Evolutionary conservation across 345 rosid species (phyloP).

Genomic region (Murraya koenigii): DNA sequence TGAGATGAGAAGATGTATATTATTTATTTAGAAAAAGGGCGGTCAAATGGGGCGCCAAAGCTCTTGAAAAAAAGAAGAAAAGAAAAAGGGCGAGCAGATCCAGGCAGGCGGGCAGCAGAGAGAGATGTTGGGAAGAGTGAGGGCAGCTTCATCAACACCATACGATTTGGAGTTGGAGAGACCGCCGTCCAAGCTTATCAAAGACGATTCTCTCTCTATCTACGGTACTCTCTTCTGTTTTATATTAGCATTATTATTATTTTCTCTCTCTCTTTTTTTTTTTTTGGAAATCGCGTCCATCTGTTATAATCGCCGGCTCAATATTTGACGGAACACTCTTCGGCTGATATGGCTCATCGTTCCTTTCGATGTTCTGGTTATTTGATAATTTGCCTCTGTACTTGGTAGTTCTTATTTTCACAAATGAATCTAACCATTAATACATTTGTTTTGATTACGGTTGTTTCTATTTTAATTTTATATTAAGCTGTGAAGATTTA

Average conservation of each 20-base stretch:
- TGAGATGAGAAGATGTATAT: neutral
- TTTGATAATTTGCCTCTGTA: neutral
- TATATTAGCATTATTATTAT: neutral
- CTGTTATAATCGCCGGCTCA: neutral
- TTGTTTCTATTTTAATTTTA: neutral
- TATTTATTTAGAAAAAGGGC: neutral
- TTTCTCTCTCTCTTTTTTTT: too few species aligned
- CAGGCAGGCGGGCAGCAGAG: neutral
- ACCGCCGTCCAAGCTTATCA: slow-evolving; percentile 66
- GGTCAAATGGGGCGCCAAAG: slow-evolving; percentile 26
- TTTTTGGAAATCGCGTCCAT: neutral
- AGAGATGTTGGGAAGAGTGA: slow-evolving; percentile 73
- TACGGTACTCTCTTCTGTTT: slow-evolving; percentile 46
- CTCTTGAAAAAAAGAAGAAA: neutral
- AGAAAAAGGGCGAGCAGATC: neutral
- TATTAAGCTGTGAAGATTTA: neutral
- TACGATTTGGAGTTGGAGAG: slow-evolving; percentile 61
- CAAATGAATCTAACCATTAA: neutral
- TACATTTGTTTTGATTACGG: neutral
- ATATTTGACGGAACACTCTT: neutral
- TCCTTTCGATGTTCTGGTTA: neutral
- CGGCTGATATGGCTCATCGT: neutral
- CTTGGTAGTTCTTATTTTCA: neutral
- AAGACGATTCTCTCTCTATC: slow-evolving; percentile 77
- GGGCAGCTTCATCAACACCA: slow-evolving; percentile 55